Percentiles rank a stretch among this genome's conserved stretches.
These are phyloP conservation scores for Drechmeria coniospora DNA, from an alignment of 2,329 filamentous ascomycete species.

Conservation along the genomic window DNA sequence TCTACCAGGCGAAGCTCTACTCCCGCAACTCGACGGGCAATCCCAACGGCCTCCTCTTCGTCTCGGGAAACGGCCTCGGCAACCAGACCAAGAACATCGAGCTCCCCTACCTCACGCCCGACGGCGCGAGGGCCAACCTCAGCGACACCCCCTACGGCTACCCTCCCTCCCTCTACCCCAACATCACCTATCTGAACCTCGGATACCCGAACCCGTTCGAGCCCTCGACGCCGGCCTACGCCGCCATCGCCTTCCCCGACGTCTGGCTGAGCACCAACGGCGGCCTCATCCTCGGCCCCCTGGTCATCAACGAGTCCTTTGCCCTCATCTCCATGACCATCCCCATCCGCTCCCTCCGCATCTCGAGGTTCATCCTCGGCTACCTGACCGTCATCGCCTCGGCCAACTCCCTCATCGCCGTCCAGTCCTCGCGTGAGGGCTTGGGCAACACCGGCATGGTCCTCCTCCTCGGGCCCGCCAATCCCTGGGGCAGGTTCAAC, in stretches of 20 bases:
- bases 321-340: slow-evolving; percentile 70
- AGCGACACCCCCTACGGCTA: slow-evolving; percentile 52
- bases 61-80: slow-evolving; percentile 34
- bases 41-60: slow-evolving; percentile 43
- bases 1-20: slow-evolving; percentile 61
- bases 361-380: slow-evolving; percentile 49
- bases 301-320: slow-evolving; percentile 55
- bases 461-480: slow-evolving; percentile 53
- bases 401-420: slow-evolving; percentile 44
- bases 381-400: slow-evolving; percentile 73
- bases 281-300: slow-evolving; percentile 62
- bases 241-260: slow-evolving; percentile 33
- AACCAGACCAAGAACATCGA: slow-evolving; percentile 26
- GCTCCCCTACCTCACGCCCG: slow-evolving; percentile 43
- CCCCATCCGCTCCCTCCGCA: slow-evolving; percentile 52
- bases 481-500: slow-evolving; percentile 49
- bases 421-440: slow-evolving; percentile 51
- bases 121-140: slow-evolving; percentile 44
- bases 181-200: slow-evolving; percentile 49
- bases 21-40: slow-evolving; percentile 48
- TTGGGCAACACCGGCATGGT: slow-evolving; percentile 55
- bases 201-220: slow-evolving; percentile 23
- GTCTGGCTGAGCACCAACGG: slow-evolving; percentile 32
- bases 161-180: slow-evolving; percentile 59
- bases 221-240: slow-evolving; percentile 24